Percentiles rank a stretch among this genome's conserved stretches.
phyloP scores from a whole-genome alignment of 108 stramenopile species.

The Cyclotella kingstonii region DNA sequence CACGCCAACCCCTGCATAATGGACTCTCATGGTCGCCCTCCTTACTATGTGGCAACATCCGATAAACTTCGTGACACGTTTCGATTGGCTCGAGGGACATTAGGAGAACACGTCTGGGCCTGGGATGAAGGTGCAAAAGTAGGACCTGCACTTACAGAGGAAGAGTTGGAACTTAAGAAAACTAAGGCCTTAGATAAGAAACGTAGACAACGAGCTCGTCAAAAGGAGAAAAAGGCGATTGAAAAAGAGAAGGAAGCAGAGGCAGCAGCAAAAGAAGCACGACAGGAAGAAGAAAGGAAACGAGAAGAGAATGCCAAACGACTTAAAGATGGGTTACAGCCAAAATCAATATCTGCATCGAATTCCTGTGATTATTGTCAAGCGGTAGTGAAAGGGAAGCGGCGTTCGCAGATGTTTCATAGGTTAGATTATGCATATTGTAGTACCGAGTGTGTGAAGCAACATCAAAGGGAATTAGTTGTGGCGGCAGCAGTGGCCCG shows the following conservation, averaged over 20 bases:
- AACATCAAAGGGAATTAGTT: slow-evolving; percentile 87
- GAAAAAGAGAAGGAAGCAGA: slow-evolving; percentile 49
- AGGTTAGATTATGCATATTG: slow-evolving; percentile 83
- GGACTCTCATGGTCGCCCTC: slow-evolving; percentile 60
- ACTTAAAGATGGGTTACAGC: slow-evolving; percentile 41
- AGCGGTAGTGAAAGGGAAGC: slow-evolving; percentile 53
- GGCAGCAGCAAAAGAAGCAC: slow-evolving; percentile 31
- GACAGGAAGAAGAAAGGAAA: slow-evolving; percentile 26
- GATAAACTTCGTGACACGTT: slow-evolving; percentile 81
- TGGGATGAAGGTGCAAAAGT: slow-evolving; percentile 79
- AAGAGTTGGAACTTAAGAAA: slow-evolving; percentile 54
- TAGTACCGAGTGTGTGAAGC: slow-evolving; percentile 76
- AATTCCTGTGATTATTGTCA: slow-evolving; percentile 84
- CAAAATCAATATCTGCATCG: slow-evolving; percentile 38
- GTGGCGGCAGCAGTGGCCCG: slow-evolving; percentile 80
- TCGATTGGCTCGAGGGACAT: slow-evolving; percentile 61
- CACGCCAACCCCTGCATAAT: slow-evolving; percentile 70
- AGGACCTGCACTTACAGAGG: slow-evolving; percentile 62
- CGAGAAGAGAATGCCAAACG: slow-evolving; percentile 49
- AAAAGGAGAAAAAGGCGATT: slow-evolving; percentile 70
- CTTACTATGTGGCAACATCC: slow-evolving; percentile 68
- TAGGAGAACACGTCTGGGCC: slow-evolving; percentile 73
- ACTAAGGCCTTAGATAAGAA: slow-evolving; percentile 85
- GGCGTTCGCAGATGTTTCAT: slow-evolving; percentile 68
- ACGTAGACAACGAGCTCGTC: slow-evolving; percentile 67